Base-by-base conservation (phyloP, 495 filamentous ascomycete genomes). In the Chaetomium cochliodes region DNA sequence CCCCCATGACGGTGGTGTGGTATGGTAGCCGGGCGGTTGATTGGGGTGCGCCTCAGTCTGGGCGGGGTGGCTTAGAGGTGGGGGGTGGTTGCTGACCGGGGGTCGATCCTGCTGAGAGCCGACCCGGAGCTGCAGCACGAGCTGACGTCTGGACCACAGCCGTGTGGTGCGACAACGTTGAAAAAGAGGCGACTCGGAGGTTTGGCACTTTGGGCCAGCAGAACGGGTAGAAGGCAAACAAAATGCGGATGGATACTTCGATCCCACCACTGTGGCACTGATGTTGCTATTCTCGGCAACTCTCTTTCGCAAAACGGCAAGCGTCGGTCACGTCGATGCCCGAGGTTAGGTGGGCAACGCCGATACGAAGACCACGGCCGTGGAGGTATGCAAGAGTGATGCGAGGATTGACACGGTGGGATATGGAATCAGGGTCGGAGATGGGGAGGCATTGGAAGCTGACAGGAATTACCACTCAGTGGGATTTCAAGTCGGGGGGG, bases 61-160 rank as follows among this genome's bases (percentile, higher is more conserved):
- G 59, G 50, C 15, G 20, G 58, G 37, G 15, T 22, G 22, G 37
- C 26, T 30, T 63, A 47, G 55, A 60, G 62, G 50, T 56, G 47
- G 41, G 52, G 42, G 46, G 25, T 20, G 44, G 46, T 42, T 20
- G 44, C 57, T 30, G 57, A 59, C 57, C n/a, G 58, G 58, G 46
- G 46, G 23, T 39, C 26, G 26, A 60, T 50, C 58, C 58, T 39
- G 28, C 58, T 41, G 42, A 33, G 23, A 33, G 3, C 57, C 25
- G 12, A 3, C 15, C 20, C 9, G 13, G 5, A n/a, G n/a, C n/a
- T 8, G 44, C 23, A 16, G 2, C 9, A 15, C 20, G 37, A 58
- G 23, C 16, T 22, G 18, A 41, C 1, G 22, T 8, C n/a, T 15
- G 39, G 37, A 20, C 25, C 28, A 33, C 51, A 30, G 23, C 16